A percentile compares a stretch with the other conserved stretches of the same genome.
phyloP scores from a whole-genome alignment of 2,329 filamentous ascomycete genomes.

The Pestalotiopsis sp. region DNA sequence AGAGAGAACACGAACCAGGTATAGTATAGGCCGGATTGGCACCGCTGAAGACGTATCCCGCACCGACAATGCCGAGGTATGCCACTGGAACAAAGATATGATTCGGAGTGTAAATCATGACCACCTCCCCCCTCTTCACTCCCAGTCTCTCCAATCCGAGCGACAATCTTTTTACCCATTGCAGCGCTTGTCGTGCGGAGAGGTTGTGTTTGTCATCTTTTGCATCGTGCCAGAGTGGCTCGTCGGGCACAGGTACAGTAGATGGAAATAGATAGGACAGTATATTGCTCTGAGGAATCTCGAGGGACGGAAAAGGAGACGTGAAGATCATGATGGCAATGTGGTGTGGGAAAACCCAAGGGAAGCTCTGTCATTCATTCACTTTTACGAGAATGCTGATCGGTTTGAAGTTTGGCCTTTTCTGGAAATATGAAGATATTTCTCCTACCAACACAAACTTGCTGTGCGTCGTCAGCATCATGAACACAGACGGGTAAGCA shows the following conservation, averaged over 20 bases:
- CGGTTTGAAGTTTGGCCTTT: neutral
- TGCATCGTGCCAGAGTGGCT: constrained; percentile 58
- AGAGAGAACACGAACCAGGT: constrained; percentile 37
- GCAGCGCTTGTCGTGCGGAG: constrained; percentile 48
- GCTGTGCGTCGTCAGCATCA: neutral
- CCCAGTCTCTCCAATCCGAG: constrained; percentile 49
- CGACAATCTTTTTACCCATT: constrained; percentile 56
- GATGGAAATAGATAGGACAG: constrained; percentile 39
- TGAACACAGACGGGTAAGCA: neutral
- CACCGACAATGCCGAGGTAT: constrained; percentile 56
- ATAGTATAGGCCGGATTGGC: constrained; percentile 56
- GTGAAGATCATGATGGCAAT: constrained; percentile 40
- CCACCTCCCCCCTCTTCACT: constrained; percentile 50
- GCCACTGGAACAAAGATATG: constrained; percentile 58
- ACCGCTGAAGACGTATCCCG: constrained; percentile 56
- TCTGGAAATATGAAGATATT: neutral
- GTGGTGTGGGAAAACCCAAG: neutral
- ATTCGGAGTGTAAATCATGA: constrained; percentile 57
- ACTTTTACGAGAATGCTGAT: neutral
- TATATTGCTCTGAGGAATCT: constrained; percentile 49
- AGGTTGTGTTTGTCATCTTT: constrained; percentile 45
- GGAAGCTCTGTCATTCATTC: neutral
- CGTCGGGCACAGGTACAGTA: constrained; percentile 36
- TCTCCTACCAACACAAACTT: neutral
- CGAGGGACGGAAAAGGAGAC: constrained; percentile 44